Conservation (phyloP, 2,329 filamentous ascomycete species). For the Macrophomina phaseolina region DNA sequence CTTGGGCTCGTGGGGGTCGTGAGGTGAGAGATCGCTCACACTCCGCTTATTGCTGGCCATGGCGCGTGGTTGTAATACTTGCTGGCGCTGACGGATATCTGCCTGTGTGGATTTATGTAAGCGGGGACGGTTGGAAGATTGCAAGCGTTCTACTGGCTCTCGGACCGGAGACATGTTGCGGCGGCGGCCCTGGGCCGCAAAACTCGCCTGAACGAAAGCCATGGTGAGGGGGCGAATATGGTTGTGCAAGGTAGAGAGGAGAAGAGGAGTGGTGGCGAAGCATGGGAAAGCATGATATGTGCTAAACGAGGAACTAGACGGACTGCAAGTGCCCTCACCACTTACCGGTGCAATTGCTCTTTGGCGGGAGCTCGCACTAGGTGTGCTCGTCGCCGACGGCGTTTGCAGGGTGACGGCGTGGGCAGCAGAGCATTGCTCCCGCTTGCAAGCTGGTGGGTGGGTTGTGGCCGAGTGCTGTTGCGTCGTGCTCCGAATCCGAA, state of each 20-base stretch:
- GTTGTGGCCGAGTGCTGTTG: background rate
- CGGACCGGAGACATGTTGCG: too few species aligned
- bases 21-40: slow-evolving; percentile 5
- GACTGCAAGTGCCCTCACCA: slow-evolving; percentile 4
- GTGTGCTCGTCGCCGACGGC: background rate
- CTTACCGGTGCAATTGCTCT: background rate
- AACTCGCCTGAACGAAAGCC: background rate
- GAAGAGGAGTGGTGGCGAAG: too few species aligned
- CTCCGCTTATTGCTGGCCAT: slow-evolving; percentile 9
- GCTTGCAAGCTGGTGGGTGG: background rate
- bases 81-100: background rate
- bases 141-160: too few species aligned
- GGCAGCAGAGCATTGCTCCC: slow-evolving; percentile 1
- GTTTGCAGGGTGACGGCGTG: background rate
- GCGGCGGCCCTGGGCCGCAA: background rate
- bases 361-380: background rate
- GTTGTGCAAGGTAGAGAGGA: background rate
- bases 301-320: background rate
- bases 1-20: background rate
- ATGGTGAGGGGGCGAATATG: background rate
- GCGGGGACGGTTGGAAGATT: background rate
- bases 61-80: background rate
- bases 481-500: background rate
- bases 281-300: background rate
- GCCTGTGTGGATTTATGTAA: background rate